Evolutionary conservation across 768 basidiomycete species (phyloP).

Genomic region (Amanita exitialis): DNA sequence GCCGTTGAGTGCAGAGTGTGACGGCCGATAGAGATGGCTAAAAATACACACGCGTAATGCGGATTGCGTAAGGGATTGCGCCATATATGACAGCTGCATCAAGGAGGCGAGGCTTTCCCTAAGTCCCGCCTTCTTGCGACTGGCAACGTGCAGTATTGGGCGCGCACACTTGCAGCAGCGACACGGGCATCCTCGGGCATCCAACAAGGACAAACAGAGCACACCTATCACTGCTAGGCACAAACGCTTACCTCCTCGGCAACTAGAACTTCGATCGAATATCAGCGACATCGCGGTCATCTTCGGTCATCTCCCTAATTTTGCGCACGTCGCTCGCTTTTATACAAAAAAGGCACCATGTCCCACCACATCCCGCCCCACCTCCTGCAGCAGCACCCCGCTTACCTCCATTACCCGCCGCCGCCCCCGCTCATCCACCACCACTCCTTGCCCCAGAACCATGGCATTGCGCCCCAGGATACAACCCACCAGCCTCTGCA

Average conservation of each 20-base stretch:
- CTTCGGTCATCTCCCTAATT: constrained; percentile 6
- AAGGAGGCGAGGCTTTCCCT: not conserved
- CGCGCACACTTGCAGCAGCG: not conserved
- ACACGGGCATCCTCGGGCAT: constrained; percentile 5
- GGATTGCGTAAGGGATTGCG: not conserved
- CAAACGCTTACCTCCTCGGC: constrained; percentile 1
- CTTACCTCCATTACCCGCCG: constrained; percentile 9
- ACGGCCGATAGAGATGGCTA: not conserved
- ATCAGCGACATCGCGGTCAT: constrained; percentile 7
- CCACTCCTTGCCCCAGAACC: constrained; percentile 7
- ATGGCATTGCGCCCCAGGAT: constrained; percentile 18
- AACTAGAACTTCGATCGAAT: constrained; percentile 7
- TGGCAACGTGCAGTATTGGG: not conserved
- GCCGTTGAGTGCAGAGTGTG: not conserved
- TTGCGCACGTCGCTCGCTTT: not conserved
- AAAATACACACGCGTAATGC: constrained; percentile 1
- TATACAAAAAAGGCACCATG: constrained; percentile 17
- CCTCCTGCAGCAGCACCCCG: constrained; percentile 9
- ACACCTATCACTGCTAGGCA: constrained; percentile 1
- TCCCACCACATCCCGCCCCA: constrained; percentile 32
- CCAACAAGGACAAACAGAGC: constrained; percentile 7
- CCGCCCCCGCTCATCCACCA: constrained; percentile 9
- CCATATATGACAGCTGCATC: constrained; percentile 6
- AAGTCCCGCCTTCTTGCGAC: constrained; percentile 4
- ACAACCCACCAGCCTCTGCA: constrained; percentile 15